A percentile compares a stretch with the other conserved stretches of the same genome.
Conservation (phyloP, 257 asterid species). For the Solanum chilense region DNA sequence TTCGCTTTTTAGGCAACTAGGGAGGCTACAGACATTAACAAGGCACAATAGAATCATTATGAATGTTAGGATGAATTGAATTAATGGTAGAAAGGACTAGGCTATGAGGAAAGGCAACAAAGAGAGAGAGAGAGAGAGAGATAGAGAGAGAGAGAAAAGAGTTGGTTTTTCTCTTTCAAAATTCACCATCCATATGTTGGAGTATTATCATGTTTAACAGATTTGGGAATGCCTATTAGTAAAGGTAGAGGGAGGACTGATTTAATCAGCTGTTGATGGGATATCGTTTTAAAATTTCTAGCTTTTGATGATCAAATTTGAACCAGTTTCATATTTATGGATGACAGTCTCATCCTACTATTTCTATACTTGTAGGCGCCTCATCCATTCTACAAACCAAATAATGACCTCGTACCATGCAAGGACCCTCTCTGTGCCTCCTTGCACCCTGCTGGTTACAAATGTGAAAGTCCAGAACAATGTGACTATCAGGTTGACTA, state of each 20-base stretch:
- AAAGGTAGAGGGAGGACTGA: not conserved
- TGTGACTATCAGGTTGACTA: constrained; percentile 97
- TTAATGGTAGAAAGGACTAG: not conserved
- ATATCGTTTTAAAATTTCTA: not conserved
- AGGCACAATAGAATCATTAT: not conserved
- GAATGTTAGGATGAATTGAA: not conserved
- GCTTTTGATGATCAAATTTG: not conserved
- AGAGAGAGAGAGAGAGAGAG: not conserved
- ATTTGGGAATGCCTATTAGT: not conserved
- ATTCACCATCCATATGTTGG: not conserved
- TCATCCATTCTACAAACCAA: constrained; percentile 88
- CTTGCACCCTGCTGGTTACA: constrained; percentile 62
- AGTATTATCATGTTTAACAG: not conserved
- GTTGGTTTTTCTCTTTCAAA: not conserved
- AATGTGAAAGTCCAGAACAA: constrained; percentile 70
- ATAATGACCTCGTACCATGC: constrained; percentile 77
- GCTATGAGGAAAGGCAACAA: not conserved
- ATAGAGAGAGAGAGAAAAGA: not conserved
- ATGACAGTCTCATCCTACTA: not conserved
- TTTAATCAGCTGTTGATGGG: not conserved
- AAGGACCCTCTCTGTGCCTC: constrained; percentile 88
- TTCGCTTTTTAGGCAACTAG: not conserved
- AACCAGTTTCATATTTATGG: not conserved
- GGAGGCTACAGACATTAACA: not conserved
- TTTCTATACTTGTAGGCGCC: constrained; percentile 41